Evolutionary conservation across 257 asterid genomes (phyloP), one percentile per base, ranked within the genome.

Genomic region (Nemophila menziesii): DNA sequence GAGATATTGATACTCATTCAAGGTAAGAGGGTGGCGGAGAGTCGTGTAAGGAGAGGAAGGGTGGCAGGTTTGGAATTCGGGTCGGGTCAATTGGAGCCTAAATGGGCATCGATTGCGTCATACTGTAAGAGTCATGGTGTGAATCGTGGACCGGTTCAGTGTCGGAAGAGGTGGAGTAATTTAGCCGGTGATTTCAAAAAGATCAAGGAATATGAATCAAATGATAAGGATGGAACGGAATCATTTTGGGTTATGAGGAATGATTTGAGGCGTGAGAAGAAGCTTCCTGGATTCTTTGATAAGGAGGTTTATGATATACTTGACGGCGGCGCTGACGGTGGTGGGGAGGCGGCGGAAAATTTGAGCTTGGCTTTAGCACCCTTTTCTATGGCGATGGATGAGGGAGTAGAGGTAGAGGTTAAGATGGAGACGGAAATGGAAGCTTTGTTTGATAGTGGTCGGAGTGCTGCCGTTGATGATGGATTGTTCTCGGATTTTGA

Each of bases 231-330:
- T 20, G 93, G 72, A 5, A 58, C 77, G 29, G 97, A 83, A 54
- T 89, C 97, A 48, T 89, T 78, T 63, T 89, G 94, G 95, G 68
- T 74, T 26, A 84, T 84, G 95, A 89, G 95, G 69, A 84, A 80
- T 49, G 97, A 89, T 52, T 56, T 83, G 68, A 74, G 95, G 61
- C 64, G 97, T 51, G 90, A 84, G 67, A 75, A 70, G 67, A 84
- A 78, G 61, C 60, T 89, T 52, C 97, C 97, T 0, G 93, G 97
- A 3, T 80, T 78, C 64, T 89, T 89, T 15, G 93, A 87, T 55
- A 71, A 77, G 44, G 97, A 87, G 65, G 95, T 87, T 45, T 87
- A 78, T 16, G 92, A 89, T 66, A 80, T 89, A 37, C 82, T 84
- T 2, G 83, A 69, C 45, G 81, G 86, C 43, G 78, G 68, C 33